Conservation (phyloP, 768 basidiomycete species). For the Macrolepiota albuminosa region DNA sequence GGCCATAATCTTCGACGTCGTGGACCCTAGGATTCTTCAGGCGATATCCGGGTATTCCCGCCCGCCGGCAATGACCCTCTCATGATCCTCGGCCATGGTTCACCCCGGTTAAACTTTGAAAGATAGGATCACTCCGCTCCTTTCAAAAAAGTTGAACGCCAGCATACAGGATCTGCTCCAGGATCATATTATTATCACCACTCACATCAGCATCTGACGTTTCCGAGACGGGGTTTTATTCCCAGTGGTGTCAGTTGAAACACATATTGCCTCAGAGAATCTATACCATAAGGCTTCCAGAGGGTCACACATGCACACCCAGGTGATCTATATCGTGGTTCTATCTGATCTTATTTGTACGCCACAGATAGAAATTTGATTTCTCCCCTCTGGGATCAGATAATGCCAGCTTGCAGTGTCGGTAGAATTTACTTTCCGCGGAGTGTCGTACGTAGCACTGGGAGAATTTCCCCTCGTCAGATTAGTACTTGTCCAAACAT, state of each 20-base stretch:
- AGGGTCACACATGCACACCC: slow-evolving; percentile 2
- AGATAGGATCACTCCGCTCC: background rate
- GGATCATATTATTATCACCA: slow-evolving; percentile 5
- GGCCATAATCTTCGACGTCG: background rate
- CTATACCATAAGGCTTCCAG: background rate
- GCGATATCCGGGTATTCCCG: slow-evolving; percentile 11
- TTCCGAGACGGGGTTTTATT: slow-evolving; percentile 1
- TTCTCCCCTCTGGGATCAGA: background rate
- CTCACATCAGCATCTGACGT: slow-evolving; percentile 13
- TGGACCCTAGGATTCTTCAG: background rate
- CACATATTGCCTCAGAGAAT: background rate
- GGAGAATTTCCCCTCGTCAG: background rate
- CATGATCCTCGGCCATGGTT: background rate
- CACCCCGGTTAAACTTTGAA: slow-evolving; percentile 6
- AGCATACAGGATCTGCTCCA: slow-evolving; percentile 1
- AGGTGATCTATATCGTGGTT: slow-evolving; percentile 7
- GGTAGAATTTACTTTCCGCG: background rate
- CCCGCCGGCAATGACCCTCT: background rate
- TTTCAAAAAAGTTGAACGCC: background rate
- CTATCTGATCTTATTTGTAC: slow-evolving; percentile 10
- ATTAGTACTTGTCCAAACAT: slow-evolving; percentile 1
- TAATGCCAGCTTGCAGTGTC: background rate
- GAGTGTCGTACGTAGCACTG: background rate
- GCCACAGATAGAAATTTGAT: slow-evolving; percentile 10
- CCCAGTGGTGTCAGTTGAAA: background rate